Evolutionary conservation across 139 green algal species (phyloP), one percentile per base, ranked within the genome.

Genomic region (Marvania coccoides): DNA sequence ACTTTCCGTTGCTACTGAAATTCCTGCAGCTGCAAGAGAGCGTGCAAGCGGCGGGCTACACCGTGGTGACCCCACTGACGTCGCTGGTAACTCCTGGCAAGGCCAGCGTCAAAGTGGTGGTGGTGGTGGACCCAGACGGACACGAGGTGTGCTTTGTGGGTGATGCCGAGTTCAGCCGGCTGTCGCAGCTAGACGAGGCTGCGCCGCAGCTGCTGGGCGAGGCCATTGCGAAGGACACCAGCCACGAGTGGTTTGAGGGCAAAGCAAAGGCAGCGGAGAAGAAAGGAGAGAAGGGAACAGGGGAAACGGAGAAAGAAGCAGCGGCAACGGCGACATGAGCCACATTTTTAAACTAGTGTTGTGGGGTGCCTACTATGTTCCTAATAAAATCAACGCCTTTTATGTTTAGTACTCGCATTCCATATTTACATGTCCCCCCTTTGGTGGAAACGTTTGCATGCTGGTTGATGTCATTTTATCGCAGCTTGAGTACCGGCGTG

Each of bases 141-240:
- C 76, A 85, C 60, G 78, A 85, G 77, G 73, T 83, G 59, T 85
- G 78, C 56, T 85, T 84, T 56, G 78, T 85, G 30, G 78, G 78
- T 0, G 78, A 85, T 19, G 78, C 71, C 3, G 76, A 59, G 13
- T 85, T 85, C 58, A 28, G 67, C n/a, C 51, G 74, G 19, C 69
- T 85, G 46, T 83, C 71, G 2, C 40, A 56, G 2, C 24, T 58
- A 5, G 78, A 85, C 53, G 70, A 76, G 0, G 14, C 34, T 6
- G 78, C 78, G 3, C 19, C 57, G 2, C 33, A 46, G 10, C 42
- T 77, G 61, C 64, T 85, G 54, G 36, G 7, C 0, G 65, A 84
- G 29, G 67, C 67, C 23, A 59, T 85, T 9, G 63, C 45, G 0
- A 26, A n/a, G 3, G 78, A 85, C 58, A 51, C 56, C 24, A 78